phyloP scores from a whole-genome alignment of 805 yeast genomes.

The Candida germanica region DNA sequence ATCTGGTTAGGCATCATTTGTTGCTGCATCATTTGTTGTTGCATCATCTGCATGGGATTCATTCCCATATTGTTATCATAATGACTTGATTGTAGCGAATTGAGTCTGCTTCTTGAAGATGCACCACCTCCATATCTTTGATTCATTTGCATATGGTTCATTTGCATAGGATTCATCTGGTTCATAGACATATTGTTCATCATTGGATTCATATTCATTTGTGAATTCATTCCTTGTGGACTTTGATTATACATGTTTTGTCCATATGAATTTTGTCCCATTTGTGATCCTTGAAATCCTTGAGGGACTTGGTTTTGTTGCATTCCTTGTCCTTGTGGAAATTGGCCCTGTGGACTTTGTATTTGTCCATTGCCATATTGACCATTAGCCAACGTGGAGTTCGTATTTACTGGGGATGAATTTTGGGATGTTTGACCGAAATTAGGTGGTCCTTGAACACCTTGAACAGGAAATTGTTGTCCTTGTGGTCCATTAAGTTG shows the following conservation, averaged over 20 bases:
- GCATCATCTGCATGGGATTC: constrained; percentile 12
- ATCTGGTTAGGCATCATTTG: constrained; percentile 9
- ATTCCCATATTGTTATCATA: constrained; percentile 9
- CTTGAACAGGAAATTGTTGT: no score
- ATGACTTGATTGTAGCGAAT: constrained; percentile 14
- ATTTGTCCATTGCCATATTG: no score
- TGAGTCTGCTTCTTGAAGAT: constrained; percentile 10
- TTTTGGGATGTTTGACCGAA: constrained; percentile 1
- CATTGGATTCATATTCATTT: constrained; percentile 1
- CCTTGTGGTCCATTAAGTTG: neutral
- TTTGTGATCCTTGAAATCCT: constrained; percentile 1
- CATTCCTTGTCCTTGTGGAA: no score
- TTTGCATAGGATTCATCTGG: constrained; percentile 7
- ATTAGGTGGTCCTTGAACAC: constrained; percentile 4
- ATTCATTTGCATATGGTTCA: constrained; percentile 12
- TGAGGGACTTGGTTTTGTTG: neutral
- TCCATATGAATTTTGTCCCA: constrained; percentile 2
- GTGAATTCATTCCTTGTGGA: constrained; percentile 1
- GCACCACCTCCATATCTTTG: constrained; percentile 4
- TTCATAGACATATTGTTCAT: constrained; percentile 9
- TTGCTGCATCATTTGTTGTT: constrained; percentile 10
- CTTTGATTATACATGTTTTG: neutral
- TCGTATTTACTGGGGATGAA: no score
- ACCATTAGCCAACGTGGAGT: no score
- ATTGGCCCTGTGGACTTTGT: no score